These are phyloP conservation scores for Aspergillus pseudonomiae DNA, from an alignment of 2,329 filamentous ascomycete species.

Conservation along the genomic window DNA sequence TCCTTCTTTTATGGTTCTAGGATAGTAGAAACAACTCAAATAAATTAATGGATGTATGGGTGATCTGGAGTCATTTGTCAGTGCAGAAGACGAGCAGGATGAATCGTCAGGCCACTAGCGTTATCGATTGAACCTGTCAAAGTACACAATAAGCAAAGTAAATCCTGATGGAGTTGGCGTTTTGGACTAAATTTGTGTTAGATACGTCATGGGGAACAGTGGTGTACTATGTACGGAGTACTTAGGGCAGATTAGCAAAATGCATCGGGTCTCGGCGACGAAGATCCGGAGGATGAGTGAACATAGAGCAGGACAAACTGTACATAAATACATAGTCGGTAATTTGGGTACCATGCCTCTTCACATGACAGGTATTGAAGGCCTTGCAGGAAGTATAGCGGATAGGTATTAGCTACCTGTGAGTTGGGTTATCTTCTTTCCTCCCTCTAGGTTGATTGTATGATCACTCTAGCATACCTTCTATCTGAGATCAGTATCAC, in stretches of 20 bases:
- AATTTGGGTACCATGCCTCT: background rate
- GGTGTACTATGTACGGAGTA: background rate
- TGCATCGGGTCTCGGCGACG: constrained; percentile 14
- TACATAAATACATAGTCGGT: background rate
- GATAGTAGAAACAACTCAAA: background rate
- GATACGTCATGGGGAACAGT: constrained; percentile 9
- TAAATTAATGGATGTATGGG: background rate
- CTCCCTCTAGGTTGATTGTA: background rate
- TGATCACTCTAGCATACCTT: background rate
- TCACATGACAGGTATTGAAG: background rate
- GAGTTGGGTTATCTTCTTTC: background rate
- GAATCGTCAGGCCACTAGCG: constrained; percentile 9
- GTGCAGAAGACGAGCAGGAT: constrained; percentile 1
- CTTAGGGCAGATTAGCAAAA: constrained; percentile 10
- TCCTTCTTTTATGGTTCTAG: background rate
- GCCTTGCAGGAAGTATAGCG: background rate
- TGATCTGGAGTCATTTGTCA: background rate
- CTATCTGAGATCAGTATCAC: background rate
- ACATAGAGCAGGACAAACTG: constrained; percentile 1
- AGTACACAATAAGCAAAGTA: background rate
- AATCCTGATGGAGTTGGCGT: constrained; percentile 1
- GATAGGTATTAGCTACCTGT: background rate
- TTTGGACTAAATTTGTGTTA: constrained; percentile 1
- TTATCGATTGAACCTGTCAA: constrained; percentile 8
- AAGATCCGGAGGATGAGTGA: constrained; percentile 11